These are phyloP conservation scores for Sphaerulina musiva DNA, from an alignment of 2,329 filamentous ascomycete genomes.

Conservation along the genomic window DNA sequence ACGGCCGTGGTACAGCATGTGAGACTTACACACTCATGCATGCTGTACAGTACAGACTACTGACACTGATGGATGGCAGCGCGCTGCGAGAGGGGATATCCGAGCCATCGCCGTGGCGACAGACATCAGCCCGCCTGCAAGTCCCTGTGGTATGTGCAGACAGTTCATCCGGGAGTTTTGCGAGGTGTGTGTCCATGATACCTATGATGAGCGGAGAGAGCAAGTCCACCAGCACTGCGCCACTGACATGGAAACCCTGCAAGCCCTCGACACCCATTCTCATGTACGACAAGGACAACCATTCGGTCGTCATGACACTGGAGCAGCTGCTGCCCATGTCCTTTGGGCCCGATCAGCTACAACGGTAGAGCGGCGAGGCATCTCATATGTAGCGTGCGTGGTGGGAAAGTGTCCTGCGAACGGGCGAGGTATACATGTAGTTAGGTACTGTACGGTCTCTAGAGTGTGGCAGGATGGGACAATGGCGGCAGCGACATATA, in stretches of 20 bases:
- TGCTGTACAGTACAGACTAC: background rate
- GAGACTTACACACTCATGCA: background rate
- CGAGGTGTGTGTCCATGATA: slow-evolving; percentile 25
- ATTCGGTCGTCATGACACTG: slow-evolving; percentile 63
- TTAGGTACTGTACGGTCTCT: background rate
- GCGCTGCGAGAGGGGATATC: slow-evolving; percentile 48
- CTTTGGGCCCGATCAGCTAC: slow-evolving; percentile 47
- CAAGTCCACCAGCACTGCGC: no score
- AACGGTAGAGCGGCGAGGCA: no score
- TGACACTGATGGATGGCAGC: slow-evolving; percentile 17
- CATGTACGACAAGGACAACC: slow-evolving; percentile 82
- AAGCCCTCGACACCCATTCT: slow-evolving; percentile 61
- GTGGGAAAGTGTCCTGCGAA: background rate
- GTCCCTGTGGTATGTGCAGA: slow-evolving; percentile 90
- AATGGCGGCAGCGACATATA: no score
- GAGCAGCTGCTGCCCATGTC: slow-evolving; percentile 53
- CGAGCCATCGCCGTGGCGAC: slow-evolving; percentile 80
- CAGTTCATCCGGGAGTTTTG: slow-evolving; percentile 60
- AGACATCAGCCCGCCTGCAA: slow-evolving; percentile 49
- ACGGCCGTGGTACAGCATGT: slow-evolving; percentile 58
- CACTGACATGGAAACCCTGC: background rate
- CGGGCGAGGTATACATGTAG: background rate
- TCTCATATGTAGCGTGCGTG: background rate
- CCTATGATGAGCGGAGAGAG: no score
- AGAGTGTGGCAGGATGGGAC: no score